Base-by-base conservation (phyloP, 2,329 filamentous ascomycete species). In the Neopestalotiopsis sp. region DNA sequence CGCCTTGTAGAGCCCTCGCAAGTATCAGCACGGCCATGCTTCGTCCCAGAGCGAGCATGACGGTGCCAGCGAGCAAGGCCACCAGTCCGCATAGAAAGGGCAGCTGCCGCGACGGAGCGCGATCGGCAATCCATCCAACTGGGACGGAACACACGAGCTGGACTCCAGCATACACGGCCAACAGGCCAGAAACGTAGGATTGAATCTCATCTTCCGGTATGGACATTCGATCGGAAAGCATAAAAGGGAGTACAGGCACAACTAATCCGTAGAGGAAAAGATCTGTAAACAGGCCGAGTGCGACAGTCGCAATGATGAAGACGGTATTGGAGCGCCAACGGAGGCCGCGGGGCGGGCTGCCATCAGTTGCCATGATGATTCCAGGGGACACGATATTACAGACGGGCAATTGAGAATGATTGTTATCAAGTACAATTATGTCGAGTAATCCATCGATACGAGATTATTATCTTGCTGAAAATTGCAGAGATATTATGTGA, bases 251-350 rank as follows among this genome's bases (percentile, higher is more conserved):
- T 9, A 89, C 84, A 0, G 88, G 88, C 0, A 90, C 87, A 17
- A 90, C 81, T 2, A 90, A 79, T 1, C 86, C 86, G 74, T 90
- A 90, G 1, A 90, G 81, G 74, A 90, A 90, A 13, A 90, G 78
- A 73, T 90, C 88, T 0, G 86, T 87, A 73, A 89, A 89, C 1
- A 88, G 81, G 58, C 85, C 86, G 24, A 87, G 77, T 3, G 81
- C 84, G 13, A 91, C 86, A 2, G 88, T 90, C 6, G 82, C 77
- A 53, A 89, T 76, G 71, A 90, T 89, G 79, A 91, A 91, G 61
- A 84, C 73, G 2, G 86, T 87, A 66, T 85, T 87, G 12, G 88
- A 89, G n/a, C 89, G 84, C 84, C 86, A 88, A 30, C 67, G 70
- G 7, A 79, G 72, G 20, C 58, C 74, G 65, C 71, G 71, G 9